A percentile compares a stretch with the other conserved stretches of the same genome.
Conservation (phyloP, 2,329 filamentous ascomycete species). For the Xylaria sp. region DNA sequence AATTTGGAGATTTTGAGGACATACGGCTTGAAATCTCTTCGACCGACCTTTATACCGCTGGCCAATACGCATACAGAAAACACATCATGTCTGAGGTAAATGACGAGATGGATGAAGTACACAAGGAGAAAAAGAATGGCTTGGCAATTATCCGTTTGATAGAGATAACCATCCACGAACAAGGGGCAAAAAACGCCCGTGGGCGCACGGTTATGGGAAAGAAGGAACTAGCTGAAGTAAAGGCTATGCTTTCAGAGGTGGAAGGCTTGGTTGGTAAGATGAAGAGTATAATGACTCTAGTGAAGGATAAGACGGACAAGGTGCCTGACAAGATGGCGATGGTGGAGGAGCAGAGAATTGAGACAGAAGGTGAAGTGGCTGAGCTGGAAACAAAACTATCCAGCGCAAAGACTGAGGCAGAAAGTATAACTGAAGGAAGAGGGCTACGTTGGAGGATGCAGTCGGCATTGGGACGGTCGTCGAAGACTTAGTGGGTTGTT, state of each 20-base stretch:
- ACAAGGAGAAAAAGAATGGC: background rate
- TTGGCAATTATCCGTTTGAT: background rate
- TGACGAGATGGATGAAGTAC: background rate
- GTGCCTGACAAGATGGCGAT: background rate
- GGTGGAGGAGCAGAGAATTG: background rate
- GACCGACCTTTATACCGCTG: background rate
- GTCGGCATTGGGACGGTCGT: background rate
- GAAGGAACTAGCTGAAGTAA: background rate
- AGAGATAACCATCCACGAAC: background rate
- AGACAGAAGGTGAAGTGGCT: background rate
- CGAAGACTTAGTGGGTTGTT: too few species aligned
- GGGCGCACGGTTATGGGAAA: background rate
- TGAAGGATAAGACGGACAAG: background rate
- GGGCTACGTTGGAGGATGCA: background rate
- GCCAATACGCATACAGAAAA: background rate
- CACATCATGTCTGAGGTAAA: background rate
- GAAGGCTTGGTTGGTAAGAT: background rate
- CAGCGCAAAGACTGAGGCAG: background rate
- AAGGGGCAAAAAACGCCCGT: background rate
- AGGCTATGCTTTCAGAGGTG: background rate
- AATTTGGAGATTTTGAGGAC: background rate
- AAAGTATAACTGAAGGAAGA: background rate
- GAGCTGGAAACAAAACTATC: background rate
- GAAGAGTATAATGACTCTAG: background rate
- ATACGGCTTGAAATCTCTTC: conserved; percentile 1